A percentile compares a stretch with the other conserved stretches of the same genome.
Conservation (phyloP, 2,329 filamentous ascomycete species). For the Aureobasidium subglaciale region DNA sequence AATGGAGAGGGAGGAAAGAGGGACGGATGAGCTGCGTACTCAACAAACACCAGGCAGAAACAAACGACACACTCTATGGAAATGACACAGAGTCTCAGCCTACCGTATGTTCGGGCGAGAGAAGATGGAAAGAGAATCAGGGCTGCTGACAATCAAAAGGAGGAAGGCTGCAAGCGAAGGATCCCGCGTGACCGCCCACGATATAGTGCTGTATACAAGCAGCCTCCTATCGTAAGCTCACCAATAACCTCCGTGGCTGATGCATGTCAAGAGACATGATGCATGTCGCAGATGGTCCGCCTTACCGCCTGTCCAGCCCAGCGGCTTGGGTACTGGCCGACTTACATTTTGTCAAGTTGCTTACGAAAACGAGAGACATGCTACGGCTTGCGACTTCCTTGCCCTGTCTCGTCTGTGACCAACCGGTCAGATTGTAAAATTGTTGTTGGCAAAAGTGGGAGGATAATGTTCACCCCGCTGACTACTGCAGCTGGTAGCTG, state of each 20-base stretch:
- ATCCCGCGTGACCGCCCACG: constrained; percentile 11
- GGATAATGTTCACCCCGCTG: constrained; percentile 5
- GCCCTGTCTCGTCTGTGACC: constrained; percentile 7
- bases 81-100: constrained; percentile 12
- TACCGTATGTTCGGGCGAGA: background rate
- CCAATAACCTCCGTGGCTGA: background rate
- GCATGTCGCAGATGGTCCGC: background rate
- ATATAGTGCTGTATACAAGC: constrained; percentile 11
- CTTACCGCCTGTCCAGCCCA: background rate
- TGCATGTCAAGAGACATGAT: constrained; percentile 3
- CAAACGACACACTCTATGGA: background rate
- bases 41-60: background rate
- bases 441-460: constrained; percentile 4
- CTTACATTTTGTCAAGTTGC: background rate
- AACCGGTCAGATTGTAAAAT: constrained; percentile 3
- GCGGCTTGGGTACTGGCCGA: background rate
- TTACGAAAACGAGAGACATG: background rate
- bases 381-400: background rate
- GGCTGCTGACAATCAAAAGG: constrained; percentile 11
- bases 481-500: constrained; percentile 7
- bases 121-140: constrained; percentile 2
- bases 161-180: constrained; percentile 9
- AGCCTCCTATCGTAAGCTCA: background rate
- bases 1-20: background rate
- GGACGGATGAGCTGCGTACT: background rate